These are phyloP conservation scores for Paracoccidioides lutzii DNA, from an alignment of 2,329 filamentous ascomycete species.

Conservation along the genomic window DNA sequence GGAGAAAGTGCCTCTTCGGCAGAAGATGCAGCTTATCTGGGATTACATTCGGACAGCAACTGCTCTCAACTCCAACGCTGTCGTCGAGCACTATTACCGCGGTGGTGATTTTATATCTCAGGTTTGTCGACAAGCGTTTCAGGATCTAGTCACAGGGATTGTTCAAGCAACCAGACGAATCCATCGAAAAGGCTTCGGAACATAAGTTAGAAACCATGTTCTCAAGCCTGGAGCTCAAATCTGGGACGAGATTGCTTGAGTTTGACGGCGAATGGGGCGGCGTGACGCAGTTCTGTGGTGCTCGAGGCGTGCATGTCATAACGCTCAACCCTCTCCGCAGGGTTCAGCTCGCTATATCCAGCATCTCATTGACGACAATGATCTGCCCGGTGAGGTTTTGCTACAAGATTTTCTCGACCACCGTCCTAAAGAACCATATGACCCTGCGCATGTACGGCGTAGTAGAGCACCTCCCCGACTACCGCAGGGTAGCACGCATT, in stretches of 20 bases:
- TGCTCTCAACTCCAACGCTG: constrained; percentile 7
- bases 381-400: neutral
- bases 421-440: neutral
- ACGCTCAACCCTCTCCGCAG: neutral
- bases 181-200: constrained; percentile 1
- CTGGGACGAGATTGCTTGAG: constrained; percentile 10
- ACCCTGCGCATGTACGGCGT: neutral
- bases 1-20: constrained; percentile 9
- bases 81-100: constrained; percentile 8
- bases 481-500: constrained; percentile 6
- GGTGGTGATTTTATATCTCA: neutral
- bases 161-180: neutral
- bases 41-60: constrained; percentile 2
- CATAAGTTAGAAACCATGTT: constrained; percentile 1
- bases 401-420: neutral
- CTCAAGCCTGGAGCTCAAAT: constrained; percentile 5
- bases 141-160: neutral
- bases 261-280: constrained; percentile 12
- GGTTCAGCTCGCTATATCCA: neutral
- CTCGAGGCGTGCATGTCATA: constrained; percentile 11
- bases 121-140: neutral
- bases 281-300: constrained; percentile 11
- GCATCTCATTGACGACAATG: neutral
- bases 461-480: constrained; percentile 10
- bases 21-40: too few relatives aligned